phyloP scores from a whole-genome alignment of 139 green algal species.

The Yamagishiella unicocca region DNA sequence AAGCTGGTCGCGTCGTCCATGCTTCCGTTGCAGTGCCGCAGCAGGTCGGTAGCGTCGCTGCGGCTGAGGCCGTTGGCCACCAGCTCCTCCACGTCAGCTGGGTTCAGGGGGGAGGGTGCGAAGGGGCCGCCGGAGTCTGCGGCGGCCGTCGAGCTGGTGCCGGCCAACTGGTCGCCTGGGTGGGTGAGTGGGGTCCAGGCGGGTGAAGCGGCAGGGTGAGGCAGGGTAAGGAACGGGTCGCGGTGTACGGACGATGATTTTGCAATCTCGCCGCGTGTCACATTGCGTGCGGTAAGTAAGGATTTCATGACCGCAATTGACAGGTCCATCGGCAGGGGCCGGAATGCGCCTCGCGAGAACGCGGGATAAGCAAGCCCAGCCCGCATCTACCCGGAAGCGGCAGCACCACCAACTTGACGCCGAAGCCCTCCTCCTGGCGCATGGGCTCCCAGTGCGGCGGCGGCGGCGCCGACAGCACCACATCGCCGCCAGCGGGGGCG shows the following conservation, averaged over 20 bases:
- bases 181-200: too few species aligned
- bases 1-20: constrained; percentile 1
- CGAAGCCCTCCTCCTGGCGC: neutral
- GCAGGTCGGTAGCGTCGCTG: neutral
- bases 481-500: neutral
- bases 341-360: too few species aligned
- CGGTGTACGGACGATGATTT: too few species aligned
- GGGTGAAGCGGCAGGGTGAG: too few species aligned
- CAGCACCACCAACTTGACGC: constrained; percentile 36
- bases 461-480: neutral
- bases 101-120: neutral
- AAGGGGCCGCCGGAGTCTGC: neutral
- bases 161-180: neutral
- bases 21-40: constrained; percentile 5
- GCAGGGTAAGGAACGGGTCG: too few species aligned
- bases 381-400: constrained; percentile 10
- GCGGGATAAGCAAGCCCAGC: too few species aligned
- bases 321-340: too few species aligned
- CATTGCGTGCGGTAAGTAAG: too few species aligned
- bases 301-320: too few species aligned
- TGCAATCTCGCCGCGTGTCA: too few species aligned
- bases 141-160: neutral
- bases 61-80: constrained; percentile 31
- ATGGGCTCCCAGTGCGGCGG: constrained; percentile 40
- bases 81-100: neutral